Base-by-base conservation (phyloP, 2,329 filamentous ascomycete species). In the Aphanocladium album region DNA sequence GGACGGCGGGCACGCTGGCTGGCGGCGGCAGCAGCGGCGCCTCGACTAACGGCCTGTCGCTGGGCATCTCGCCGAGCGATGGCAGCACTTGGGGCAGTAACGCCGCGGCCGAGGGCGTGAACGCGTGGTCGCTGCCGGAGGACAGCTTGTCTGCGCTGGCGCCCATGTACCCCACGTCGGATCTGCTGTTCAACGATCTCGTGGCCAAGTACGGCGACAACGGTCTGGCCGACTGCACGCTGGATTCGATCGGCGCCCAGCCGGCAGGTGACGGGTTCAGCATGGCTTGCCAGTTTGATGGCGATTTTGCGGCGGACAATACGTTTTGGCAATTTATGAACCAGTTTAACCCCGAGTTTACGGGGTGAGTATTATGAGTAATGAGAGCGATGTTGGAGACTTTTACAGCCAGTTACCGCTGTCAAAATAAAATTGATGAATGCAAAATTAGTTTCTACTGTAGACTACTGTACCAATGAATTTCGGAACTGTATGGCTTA, bases 281-380 rank as follows among this genome's bases (percentile, higher is more conserved):
- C 25, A 23, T 50, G 27, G 19, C 58, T 30, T 81, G 79, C 79
- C 76, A 80, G 62, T 85, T 85, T 71, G 81, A 79, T 25, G 82
- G 82, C 1, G 80, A 79, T 60, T 83, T 84, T 70, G 77, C 77
- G 2, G 76, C 76, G 52, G 81, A 83, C 65, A 62, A 62, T 17
- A 84, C 80, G 49, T 77, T 85, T 60, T 84, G 82, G 82, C 80
- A 78, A 41, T 70, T 84, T 61, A 68, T 85, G 65, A 85, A 85
- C 17, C 57, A 60, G 41, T 55, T 60, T 25, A 54, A 60, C n/a
- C 49, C 57, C 9, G 46, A 55, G 3, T 54, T 60, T 30, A 41
- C 57, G 46, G 33, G 53, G 2, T 56, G 41, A 46, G 2, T 39
- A 12, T 16, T 14, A 19, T 30, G 14, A 17, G 14, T 2, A 33